Base-by-base conservation (phyloP, 495 filamentous ascomycete species). In the Neurospora africana region DNA sequence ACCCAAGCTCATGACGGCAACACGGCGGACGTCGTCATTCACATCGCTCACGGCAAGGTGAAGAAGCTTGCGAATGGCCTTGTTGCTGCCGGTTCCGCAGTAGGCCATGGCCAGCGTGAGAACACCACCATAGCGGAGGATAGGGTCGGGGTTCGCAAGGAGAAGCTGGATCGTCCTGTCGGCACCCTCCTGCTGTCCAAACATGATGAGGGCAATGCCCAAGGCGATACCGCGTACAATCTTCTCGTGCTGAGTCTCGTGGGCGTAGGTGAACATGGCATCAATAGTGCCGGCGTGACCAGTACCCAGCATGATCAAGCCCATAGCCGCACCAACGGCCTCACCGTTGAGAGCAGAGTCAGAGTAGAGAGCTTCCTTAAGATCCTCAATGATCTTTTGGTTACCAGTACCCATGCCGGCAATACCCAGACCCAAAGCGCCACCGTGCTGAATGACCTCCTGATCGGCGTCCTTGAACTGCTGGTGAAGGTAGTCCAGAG, bases 121-220 rank as follows among this genome's bases (percentile, higher is more conserved):
- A 78, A 99, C 97, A 84, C 96, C 96, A 76, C 96, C 96, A 76
- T 99, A 99, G 72, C 96, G 89, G 69, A 99, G 84, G 35, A 92
- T 93, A 74, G 95, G 93, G 77, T 99, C 95, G 5, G 95, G 93
- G 75, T 98, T 96, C 73, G 92, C 93, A 43, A 99, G 84, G 13
- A 99, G 90, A 68, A 93, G 93, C 76, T 95, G 94, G 75, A 98
- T 96, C 75, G 97, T 87, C 76, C 93, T 92, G 82, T 99, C 96
- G 7, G 95, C 96, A 70, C 90, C 91, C 79, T 98, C 96, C 81
- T 98, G 94, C 53, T 93, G 91, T 38, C 92, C 93, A 76, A 95
- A 98, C 95, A 98, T 99, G 83, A 98, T 97, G 72, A 99, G 84
- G 41, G 96, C 93, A 93, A 99, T 98, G 72, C 96, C 96, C 73